A percentile compares a stretch with the other conserved stretches of the same genome.
These are phyloP conservation scores for Kokia cookei DNA, from an alignment of 441 rosid species.

Conservation along the genomic window DNA sequence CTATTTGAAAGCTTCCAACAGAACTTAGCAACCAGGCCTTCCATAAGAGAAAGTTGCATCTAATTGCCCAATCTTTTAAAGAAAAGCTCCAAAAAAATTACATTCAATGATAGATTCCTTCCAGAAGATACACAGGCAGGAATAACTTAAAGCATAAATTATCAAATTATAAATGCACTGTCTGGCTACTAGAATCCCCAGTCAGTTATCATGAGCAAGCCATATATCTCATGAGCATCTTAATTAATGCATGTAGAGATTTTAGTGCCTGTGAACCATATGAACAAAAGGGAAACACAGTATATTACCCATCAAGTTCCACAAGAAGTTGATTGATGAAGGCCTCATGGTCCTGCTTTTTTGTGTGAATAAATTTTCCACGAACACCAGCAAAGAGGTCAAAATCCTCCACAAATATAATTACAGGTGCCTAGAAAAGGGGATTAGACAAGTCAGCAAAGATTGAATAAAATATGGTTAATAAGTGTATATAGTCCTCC, in stretches of 20 bases:
- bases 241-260: conserved; percentile 1
- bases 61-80: not conserved
- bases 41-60: not conserved
- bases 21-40: not conserved
- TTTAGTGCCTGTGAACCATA: not conserved
- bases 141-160: not conserved
- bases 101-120: not conserved
- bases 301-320: conserved; percentile 95
- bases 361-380: conserved; percentile 84
- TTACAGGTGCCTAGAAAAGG: conserved; percentile 85
- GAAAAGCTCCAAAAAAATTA: not conserved
- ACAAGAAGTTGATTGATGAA: conserved; percentile 97
- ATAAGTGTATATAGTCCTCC: not conserved
- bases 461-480: not conserved
- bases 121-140: not conserved
- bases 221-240: not conserved
- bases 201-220: not conserved
- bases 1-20: not conserved
- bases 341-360: conserved; percentile 96
- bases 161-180: not conserved
- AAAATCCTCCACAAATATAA: conserved; percentile 95
- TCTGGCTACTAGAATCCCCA: not conserved
- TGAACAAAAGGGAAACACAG: conserved; percentile 13
- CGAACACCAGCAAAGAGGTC: conserved; percentile 99
- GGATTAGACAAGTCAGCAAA: conserved; percentile 19